Percentiles rank a stretch among this genome's conserved stretches.
These are phyloP conservation scores for sorghum (Sorghum bicolor) DNA, from an alignment of 176 grass and related monocot species.

Conservation along the genomic window Sorghum_bicolor_NCBIv3 NC_012873.2:7249001-7249500, in stretches of 20 bases:
- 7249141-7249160: too few relatives aligned
- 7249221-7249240: neutral
- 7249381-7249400: neutral
- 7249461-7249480: neutral
- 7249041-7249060: too few relatives aligned
- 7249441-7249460: neutral
- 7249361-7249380: neutral
- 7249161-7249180: too few relatives aligned
- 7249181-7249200: too few relatives aligned
- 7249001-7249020: too few relatives aligned
- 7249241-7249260: neutral
- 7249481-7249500: neutral
- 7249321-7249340: neutral
- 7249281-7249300: neutral
- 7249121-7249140: too few relatives aligned
- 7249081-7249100: too few relatives aligned
- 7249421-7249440: neutral
- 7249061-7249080: too few relatives aligned
- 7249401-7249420: neutral
- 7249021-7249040: too few relatives aligned
- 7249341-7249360: neutral
- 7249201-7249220: neutral
- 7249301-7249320: neutral
- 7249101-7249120: too few relatives aligned
- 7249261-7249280: neutral